Evolutionary conservation across 202 grass and related monocot species (phyloP).

Genomic region (Bolboschoenoplectus hybrid): DNA sequence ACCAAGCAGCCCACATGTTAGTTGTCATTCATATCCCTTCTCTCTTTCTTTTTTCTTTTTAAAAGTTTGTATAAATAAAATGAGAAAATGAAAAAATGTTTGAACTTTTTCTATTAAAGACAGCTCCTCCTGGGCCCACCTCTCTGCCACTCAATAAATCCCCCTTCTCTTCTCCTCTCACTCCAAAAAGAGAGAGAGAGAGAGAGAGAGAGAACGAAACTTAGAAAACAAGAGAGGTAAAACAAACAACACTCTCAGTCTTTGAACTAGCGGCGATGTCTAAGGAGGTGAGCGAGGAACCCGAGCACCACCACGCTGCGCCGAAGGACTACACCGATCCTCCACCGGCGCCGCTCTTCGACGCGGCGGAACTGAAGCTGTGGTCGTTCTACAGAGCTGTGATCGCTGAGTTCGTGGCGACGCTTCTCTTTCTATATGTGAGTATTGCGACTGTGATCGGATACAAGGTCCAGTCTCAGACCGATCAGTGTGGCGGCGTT

Average conservation of each 20-base stretch:
- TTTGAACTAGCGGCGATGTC: conserved; percentile 35
- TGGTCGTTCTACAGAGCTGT: conserved; percentile 66
- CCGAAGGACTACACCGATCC: conserved; percentile 72
- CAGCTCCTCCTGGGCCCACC: conserved; percentile 15
- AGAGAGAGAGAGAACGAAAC: not conserved
- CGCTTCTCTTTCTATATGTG: conserved; percentile 67
- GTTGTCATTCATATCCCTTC: conserved; percentile 35
- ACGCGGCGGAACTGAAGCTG: conserved; percentile 54
- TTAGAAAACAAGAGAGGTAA: not conserved
- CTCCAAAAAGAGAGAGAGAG: conserved; percentile 22
- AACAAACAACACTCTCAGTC: not conserved
- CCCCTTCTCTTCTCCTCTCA: not conserved
- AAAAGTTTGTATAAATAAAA: not conserved
- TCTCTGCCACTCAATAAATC: conserved; percentile 43
- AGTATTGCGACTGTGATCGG: conserved; percentile 67
- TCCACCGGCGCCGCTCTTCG: conserved; percentile 53
- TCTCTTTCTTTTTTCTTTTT: not conserved
- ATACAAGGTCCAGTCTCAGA: conserved; percentile 50
- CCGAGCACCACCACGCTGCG: conserved; percentile 43
- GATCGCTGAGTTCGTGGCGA: conserved; percentile 72
- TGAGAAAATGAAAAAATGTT: not conserved
- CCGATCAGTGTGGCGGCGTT: conserved; percentile 59
- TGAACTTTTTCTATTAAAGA: conserved; percentile 39
- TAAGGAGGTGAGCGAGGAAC: conserved; percentile 63
- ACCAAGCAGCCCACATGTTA: conserved; percentile 20